Evolutionary conservation across 352 stramenopile genomes (phyloP).

Genomic region (Phytopythium chamaehyphon): DNA sequence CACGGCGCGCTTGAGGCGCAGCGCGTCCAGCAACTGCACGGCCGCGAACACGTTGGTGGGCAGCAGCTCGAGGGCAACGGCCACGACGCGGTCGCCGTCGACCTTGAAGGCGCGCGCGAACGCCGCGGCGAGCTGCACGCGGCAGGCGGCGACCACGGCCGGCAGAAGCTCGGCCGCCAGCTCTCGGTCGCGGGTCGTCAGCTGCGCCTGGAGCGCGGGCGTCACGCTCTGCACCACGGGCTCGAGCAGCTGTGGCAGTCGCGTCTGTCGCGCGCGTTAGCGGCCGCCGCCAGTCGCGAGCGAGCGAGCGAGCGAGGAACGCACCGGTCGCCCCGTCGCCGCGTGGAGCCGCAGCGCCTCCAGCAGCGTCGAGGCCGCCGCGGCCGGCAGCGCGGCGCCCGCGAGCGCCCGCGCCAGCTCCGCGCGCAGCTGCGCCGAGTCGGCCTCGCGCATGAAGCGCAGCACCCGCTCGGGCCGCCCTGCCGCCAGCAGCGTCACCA

Average conservation of each 20-base stretch:
- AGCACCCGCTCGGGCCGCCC: constrained; percentile 19
- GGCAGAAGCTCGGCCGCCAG: constrained; percentile 44
- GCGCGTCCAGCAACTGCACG: constrained; percentile 41
- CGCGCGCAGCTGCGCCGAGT: constrained; percentile 19
- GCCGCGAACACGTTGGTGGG: constrained; percentile 21
- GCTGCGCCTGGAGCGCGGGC: constrained; percentile 9
- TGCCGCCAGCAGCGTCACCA: constrained; percentile 31
- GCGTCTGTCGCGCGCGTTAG: constrained; percentile 9
- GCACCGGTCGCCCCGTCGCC: no score
- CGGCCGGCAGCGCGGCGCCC: constrained; percentile 21
- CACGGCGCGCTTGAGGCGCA: constrained; percentile 41
- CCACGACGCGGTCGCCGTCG: constrained; percentile 14
- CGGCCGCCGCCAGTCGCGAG: no score
- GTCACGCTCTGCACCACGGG: constrained; percentile 17
- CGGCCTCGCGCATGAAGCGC: constrained; percentile 28
- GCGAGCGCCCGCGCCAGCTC: constrained; percentile 33
- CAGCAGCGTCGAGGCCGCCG: constrained; percentile 38
- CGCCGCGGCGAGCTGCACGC: constrained; percentile 29
- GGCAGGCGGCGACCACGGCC: constrained; percentile 21
- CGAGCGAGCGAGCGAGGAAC: no score
- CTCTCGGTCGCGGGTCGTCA: constrained; percentile 24
- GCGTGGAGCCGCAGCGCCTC: constrained; percentile 28
- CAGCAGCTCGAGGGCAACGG: constrained; percentile 19
- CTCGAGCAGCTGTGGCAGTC: constrained; percentile 7
- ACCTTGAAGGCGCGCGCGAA: constrained; percentile 46